A percentile compares a stretch with the other conserved stretches of the same genome.
Conservation (phyloP, 2,329 filamentous ascomycete genomes). For the Aspergillus fischeri region DNA sequence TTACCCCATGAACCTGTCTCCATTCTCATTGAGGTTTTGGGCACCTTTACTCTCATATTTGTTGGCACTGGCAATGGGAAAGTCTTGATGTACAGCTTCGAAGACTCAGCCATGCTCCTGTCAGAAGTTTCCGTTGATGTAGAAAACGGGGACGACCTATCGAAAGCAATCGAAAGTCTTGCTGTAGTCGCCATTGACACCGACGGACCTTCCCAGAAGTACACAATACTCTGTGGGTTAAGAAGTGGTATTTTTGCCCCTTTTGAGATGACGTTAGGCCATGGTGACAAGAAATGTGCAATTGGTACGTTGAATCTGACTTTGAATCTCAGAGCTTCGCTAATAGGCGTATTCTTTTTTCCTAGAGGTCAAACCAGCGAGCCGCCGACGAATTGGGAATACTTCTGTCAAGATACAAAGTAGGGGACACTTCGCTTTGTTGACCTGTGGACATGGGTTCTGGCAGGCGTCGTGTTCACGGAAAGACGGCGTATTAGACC, state of each 20-base stretch:
- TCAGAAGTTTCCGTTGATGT: conserved; percentile 23
- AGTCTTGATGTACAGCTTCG: conserved; percentile 29
- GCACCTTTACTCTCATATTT: conserved; percentile 29
- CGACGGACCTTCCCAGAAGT: conserved; percentile 10
- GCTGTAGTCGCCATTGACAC: conserved; percentile 21
- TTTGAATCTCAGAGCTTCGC: conserved; percentile 2
- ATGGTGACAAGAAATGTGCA: conserved; percentile 14
- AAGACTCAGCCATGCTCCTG: conserved; percentile 18
- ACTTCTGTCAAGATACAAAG: conserved; percentile 35
- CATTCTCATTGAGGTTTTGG: conserved; percentile 28
- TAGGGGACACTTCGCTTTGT: conserved; percentile 26
- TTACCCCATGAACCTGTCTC: conserved; percentile 36
- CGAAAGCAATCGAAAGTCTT: conserved; percentile 34
- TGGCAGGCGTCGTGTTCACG: conserved; percentile 33
- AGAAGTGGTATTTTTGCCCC: conserved; percentile 42
- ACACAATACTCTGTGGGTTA: conserved; percentile 42
- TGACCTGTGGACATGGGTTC: conserved; percentile 36
- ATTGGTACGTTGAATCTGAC: conserved; percentile 22
- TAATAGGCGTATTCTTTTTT: conserved; percentile 8
- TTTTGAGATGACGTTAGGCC: conserved; percentile 27
- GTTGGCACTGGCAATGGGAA: conserved; percentile 39
- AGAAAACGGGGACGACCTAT: conserved; percentile 23
- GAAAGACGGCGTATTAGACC: conserved; percentile 21
- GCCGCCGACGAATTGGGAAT: conserved; percentile 30
- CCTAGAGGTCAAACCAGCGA: conserved; percentile 30